These are phyloP conservation scores for Chaetomium olivaceum DNA, from an alignment of 2,329 filamentous ascomycete species.

Conservation along the genomic window DNA sequence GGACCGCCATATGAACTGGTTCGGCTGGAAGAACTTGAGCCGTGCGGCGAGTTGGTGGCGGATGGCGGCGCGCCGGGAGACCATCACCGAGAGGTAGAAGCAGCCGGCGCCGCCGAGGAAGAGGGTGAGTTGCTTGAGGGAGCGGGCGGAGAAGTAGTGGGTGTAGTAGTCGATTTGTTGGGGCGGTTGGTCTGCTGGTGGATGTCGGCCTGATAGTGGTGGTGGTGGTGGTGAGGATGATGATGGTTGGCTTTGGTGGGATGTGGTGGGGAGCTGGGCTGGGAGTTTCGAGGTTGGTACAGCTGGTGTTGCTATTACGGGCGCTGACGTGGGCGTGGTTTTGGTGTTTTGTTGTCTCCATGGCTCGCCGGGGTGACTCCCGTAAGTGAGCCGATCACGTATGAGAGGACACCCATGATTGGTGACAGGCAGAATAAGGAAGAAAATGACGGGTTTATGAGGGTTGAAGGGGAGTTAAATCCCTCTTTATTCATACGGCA, in stretches of 20 bases:
- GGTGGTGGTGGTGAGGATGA: neutral
- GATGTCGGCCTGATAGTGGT: neutral
- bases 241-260: neutral
- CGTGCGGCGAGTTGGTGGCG: slow-evolving; percentile 61
- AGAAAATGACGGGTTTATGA: neutral
- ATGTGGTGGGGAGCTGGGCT: neutral
- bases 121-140: slow-evolving; percentile 64
- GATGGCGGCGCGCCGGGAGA: slow-evolving; percentile 70
- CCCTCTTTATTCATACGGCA: neutral
- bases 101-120: slow-evolving; percentile 76
- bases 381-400: slow-evolving; percentile 7
- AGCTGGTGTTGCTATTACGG: neutral
- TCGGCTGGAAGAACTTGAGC: slow-evolving; percentile 72
- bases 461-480: neutral
- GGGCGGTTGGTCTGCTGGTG: neutral
- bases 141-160: slow-evolving; percentile 48
- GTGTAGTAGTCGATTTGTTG: slow-evolving; percentile 3
- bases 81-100: slow-evolving; percentile 67
- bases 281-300: neutral
- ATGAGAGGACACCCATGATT: slow-evolving; percentile 15
- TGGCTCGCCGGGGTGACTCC: neutral
- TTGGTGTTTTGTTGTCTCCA: neutral
- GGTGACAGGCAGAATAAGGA: neutral
- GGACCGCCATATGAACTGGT: slow-evolving; percentile 32
- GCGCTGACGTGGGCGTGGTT: neutral